Evolutionary conservation across 129 eudicot genomes (phyloP).

Genomic region (Flaveria sonorensis): DNA sequence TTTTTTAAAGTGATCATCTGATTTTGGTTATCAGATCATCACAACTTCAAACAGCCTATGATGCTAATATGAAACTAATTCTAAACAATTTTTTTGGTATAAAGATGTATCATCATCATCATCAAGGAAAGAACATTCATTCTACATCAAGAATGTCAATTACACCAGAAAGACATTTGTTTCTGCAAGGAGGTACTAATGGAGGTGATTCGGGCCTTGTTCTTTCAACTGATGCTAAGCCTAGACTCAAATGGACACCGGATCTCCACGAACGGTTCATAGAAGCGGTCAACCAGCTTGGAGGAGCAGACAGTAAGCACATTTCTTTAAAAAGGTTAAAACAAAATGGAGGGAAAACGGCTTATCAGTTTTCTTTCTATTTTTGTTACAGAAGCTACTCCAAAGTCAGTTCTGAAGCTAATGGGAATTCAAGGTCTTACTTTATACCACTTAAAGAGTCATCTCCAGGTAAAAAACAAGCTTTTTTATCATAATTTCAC

Average conservation of each 20-base stretch:
- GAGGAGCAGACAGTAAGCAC: slow-evolving; percentile 96
- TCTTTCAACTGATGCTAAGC: slow-evolving; percentile 97
- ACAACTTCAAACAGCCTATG: slow-evolving; percentile 2
- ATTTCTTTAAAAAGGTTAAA: not conserved
- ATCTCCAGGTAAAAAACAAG: slow-evolving; percentile 79
- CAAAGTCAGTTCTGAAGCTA: slow-evolving; percentile 93
- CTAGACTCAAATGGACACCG: slow-evolving; percentile 95
- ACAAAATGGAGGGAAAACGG: not conserved
- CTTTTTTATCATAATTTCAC: not conserved
- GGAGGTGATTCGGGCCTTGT: slow-evolving; percentile 80
- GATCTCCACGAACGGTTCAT: slow-evolving; percentile 92
- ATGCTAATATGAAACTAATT: slow-evolving; percentile 32
- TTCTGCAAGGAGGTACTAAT: slow-evolving; percentile 71
- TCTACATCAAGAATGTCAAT: slow-evolving; percentile 62
- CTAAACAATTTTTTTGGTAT: slow-evolving; percentile 19
- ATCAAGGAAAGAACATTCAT: slow-evolving; percentile 65
- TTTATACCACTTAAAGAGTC: slow-evolving; percentile 94
- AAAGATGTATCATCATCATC: slow-evolving; percentile 70
- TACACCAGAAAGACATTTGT: slow-evolving; percentile 75
- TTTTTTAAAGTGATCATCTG: not conserved
- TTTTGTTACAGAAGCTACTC: slow-evolving; percentile 85
- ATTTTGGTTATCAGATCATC: not conserved
- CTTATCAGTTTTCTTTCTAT: slow-evolving; percentile 21
- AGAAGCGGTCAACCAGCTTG: slow-evolving; percentile 95
- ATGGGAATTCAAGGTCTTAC: slow-evolving; percentile 99